Evolutionary conservation across 345 rosid species (phyloP), one percentile per base, ranked within the genome.

Genomic region (Brassica rapa): DNA sequence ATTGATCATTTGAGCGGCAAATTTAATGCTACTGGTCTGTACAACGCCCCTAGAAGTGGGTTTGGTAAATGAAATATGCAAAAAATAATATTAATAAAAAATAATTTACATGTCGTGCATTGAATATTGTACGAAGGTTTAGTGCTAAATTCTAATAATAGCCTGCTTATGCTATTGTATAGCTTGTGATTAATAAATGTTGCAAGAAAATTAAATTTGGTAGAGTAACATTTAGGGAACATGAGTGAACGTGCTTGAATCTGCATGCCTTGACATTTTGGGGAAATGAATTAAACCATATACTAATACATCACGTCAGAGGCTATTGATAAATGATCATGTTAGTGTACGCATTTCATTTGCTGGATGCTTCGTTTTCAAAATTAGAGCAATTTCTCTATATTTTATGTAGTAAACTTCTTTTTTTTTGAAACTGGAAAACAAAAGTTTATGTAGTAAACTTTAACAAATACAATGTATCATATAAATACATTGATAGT

Each of bases 231-330:
- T 74, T 35, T 62, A 68, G 79, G 82, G 82, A 62, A 80, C 71
- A 80, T 69, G 82, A 74, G 66, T 4, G 78, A 80, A 74, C 82
- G 75, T 80, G 82, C 78, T 68, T 74, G 61, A 62, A 68, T 74
- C 71, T 80, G 75, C 75, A 78, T 74, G 82, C 75, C 75, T 80
- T 62, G 78, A 74, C 79, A 80, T 80, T 74, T 80, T 69, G 1
- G 24, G 79, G 66, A 73, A 74, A 37, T 7, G 1, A 27, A 21
- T 74, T 62, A 80, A 73, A 51, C 24, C 66, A 68, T 68, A 68
- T 35, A 72, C 61, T 72, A 59, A 60, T 35, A 62, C 9, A 68
- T 14, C 77, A 79, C 71, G 74, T 79, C 74, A 68, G 78, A 78
- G 8, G 6, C 14, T 49, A 32, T 29, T 71, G 32, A 27, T 61